Evolutionary conservation across 2,329 filamentous ascomycete genomes (phyloP).

Genomic region (Chaetoscypha palmicola): DNA sequence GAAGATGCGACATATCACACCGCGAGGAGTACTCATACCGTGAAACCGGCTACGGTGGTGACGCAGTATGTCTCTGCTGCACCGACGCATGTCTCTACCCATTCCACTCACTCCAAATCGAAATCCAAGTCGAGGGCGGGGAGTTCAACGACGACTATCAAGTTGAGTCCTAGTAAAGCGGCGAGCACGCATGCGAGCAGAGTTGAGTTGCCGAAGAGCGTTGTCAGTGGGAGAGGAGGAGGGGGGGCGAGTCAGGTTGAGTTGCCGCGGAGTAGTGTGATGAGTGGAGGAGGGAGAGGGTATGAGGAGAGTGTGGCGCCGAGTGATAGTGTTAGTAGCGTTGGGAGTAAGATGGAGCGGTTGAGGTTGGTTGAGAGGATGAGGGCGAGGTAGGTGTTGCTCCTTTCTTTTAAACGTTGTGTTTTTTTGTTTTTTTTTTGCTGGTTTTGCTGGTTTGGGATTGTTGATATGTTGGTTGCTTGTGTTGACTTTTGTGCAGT

Average conservation of each 20-base stretch:
- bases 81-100: not conserved
- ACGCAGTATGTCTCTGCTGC: slow-evolving; percentile 1
- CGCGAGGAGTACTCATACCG: slow-evolving; percentile 4
- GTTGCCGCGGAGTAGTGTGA: slow-evolving; percentile 18
- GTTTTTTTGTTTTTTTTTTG: not conserved
- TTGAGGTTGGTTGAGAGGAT: slow-evolving; percentile 22
- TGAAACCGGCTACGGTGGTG: not conserved
- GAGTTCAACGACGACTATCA: not conserved
- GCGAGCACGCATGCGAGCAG: slow-evolving; percentile 10
- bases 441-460: not conserved
- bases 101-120: too few relatives aligned
- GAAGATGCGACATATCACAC: not conserved
- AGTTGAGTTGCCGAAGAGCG: slow-evolving; percentile 21
- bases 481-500: not conserved
- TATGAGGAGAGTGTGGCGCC: slow-evolving; percentile 50
- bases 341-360: slow-evolving; percentile 37
- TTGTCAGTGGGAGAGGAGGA: slow-evolving; percentile 11
- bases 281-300: slow-evolving; percentile 31
- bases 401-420: not conserved
- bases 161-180: not conserved
- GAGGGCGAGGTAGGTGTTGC: slow-evolving; percentile 7
- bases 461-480: not conserved
- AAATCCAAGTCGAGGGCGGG: too few relatives aligned
- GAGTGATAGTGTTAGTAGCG: slow-evolving; percentile 55
- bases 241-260: slow-evolving; percentile 19